A percentile compares a stretch with the other conserved stretches of the same genome.
These are phyloP conservation scores for Saccharomycopsis crataegensis DNA, from an alignment of 1,139 yeast species.

Conservation along the genomic window DNA sequence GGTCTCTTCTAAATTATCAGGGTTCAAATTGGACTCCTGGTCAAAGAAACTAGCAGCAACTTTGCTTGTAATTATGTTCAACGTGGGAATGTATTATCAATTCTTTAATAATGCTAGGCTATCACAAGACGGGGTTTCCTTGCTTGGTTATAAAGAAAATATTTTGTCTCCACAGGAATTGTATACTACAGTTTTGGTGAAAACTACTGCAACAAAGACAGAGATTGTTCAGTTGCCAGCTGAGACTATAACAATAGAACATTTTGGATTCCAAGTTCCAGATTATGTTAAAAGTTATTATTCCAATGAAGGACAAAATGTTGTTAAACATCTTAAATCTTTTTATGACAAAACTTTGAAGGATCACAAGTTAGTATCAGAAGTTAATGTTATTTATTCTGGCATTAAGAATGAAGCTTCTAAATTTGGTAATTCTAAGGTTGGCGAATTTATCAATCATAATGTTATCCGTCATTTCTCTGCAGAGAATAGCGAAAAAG, in stretches of 20 bases:
- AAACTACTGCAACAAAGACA: slow-evolving; percentile 10
- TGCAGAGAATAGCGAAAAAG: neutral
- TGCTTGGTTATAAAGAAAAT: too few relatives aligned
- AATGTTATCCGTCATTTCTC: neutral
- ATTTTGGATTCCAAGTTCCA: neutral
- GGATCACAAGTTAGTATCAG: neutral
- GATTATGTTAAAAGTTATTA: neutral
- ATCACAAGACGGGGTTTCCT: too few relatives aligned
- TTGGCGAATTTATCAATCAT: neutral
- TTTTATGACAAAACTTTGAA: neutral
- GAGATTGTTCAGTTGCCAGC: slow-evolving; percentile 6
- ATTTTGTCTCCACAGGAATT: neutral
- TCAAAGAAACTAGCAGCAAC: neutral
- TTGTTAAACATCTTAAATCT: neutral
- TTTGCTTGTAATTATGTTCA: neutral
- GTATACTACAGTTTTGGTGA: slow-evolving; percentile 7
- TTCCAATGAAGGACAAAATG: neutral
- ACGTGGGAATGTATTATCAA: neutral
- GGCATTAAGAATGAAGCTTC: neutral
- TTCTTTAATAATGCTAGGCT: neutral
- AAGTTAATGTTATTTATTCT: neutral
- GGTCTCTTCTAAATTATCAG: neutral
- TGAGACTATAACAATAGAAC: slow-evolving; percentile 9
- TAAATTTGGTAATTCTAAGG: neutral
- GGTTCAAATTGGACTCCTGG: neutral